Percentiles rank a stretch among this genome's conserved stretches.
These are phyloP conservation scores for Annulohypoxylon moriforme DNA, from an alignment of 495 filamentous ascomycete species.

Conservation along the genomic window DNA sequence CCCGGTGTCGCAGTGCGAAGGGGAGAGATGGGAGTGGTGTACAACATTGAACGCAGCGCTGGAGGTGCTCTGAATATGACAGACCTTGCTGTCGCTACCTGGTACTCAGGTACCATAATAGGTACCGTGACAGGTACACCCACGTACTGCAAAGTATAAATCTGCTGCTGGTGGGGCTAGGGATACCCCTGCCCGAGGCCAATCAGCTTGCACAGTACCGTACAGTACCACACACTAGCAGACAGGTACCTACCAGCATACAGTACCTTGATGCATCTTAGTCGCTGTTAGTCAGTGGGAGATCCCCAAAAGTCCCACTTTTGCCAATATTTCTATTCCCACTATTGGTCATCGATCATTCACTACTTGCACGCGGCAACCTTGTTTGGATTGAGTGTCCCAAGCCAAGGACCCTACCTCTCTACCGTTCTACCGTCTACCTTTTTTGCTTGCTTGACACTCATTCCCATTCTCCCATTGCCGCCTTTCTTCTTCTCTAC, in stretches of 20 bases:
- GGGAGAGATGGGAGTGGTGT: too few species aligned
- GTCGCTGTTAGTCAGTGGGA: slow-evolving; percentile 42
- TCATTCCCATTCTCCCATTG: slow-evolving; percentile 43
- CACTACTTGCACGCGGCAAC: slow-evolving; percentile 47
- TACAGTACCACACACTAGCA: slow-evolving; percentile 29
- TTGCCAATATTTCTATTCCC: slow-evolving; percentile 48
- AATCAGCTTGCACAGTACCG: slow-evolving; percentile 13
- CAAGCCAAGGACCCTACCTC: slow-evolving; percentile 24
- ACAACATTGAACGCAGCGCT: slow-evolving; percentile 8
- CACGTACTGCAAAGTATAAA: slow-evolving; percentile 15
- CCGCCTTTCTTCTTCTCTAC: slow-evolving; percentile 35
- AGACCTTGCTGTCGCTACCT: slow-evolving; percentile 21
- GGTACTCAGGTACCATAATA: not conserved
- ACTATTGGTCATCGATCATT: slow-evolving; percentile 50
- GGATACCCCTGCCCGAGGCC: slow-evolving; percentile 9
- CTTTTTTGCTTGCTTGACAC: slow-evolving; percentile 9
- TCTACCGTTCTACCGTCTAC: not conserved
- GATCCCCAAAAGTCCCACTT: slow-evolving; percentile 43
- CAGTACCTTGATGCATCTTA: slow-evolving; percentile 32
- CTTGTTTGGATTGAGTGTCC: slow-evolving; percentile 41
- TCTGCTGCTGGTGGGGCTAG: slow-evolving; percentile 23
- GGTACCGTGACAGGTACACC: slow-evolving; percentile 16
- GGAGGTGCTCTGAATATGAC: slow-evolving; percentile 13
- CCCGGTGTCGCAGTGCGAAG: slow-evolving; percentile 1
- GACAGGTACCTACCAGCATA: slow-evolving; percentile 26